Evolutionary conservation across 2,329 filamentous ascomycete species (phyloP).

Genomic region (Fusarium sacchari): DNA sequence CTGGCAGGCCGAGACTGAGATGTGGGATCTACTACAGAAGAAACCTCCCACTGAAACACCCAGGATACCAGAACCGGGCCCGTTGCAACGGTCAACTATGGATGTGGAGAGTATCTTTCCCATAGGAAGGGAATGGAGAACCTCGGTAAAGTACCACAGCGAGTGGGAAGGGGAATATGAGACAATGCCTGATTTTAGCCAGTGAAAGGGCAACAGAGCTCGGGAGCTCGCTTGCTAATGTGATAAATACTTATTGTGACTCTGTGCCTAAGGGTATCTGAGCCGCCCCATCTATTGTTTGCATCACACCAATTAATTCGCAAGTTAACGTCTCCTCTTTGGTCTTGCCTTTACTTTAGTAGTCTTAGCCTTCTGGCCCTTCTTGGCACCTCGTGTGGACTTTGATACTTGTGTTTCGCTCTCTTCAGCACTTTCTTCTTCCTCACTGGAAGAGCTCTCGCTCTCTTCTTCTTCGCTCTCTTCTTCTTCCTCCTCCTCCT

Average conservation of each 20-base stretch:
- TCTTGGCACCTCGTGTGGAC: slow-evolving; percentile 49
- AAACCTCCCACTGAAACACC: slow-evolving; percentile 50
- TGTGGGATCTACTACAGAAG: slow-evolving; percentile 59
- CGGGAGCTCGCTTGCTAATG: background rate
- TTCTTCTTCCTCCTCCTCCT: slow-evolving; percentile 46
- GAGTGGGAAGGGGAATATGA: slow-evolving; percentile 54
- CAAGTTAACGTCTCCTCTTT: slow-evolving; percentile 42
- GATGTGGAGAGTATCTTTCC: slow-evolving; percentile 52
- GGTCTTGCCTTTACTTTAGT: slow-evolving; percentile 47
- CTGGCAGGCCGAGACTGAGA: slow-evolving; percentile 53
- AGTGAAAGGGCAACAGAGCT: background rate
- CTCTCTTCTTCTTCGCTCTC: slow-evolving; percentile 52
- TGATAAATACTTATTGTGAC: background rate
- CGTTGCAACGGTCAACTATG: slow-evolving; percentile 42
- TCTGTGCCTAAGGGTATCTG: slow-evolving; percentile 24
- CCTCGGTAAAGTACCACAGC: slow-evolving; percentile 48
- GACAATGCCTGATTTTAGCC: background rate
- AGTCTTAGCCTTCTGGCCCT: slow-evolving; percentile 44
- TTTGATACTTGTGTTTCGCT: slow-evolving; percentile 53
- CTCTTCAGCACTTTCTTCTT: slow-evolving; percentile 50
- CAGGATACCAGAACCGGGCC: slow-evolving; percentile 45
- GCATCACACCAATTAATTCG: background rate
- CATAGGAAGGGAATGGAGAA: slow-evolving; percentile 53
- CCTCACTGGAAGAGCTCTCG: slow-evolving; percentile 48
- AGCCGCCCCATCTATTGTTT: background rate